Percentiles rank a stretch among this genome's conserved stretches.
phyloP scores from a whole-genome alignment of 495 filamentous ascomycete species.

The Rostrohypoxylon terebratum region DNA sequence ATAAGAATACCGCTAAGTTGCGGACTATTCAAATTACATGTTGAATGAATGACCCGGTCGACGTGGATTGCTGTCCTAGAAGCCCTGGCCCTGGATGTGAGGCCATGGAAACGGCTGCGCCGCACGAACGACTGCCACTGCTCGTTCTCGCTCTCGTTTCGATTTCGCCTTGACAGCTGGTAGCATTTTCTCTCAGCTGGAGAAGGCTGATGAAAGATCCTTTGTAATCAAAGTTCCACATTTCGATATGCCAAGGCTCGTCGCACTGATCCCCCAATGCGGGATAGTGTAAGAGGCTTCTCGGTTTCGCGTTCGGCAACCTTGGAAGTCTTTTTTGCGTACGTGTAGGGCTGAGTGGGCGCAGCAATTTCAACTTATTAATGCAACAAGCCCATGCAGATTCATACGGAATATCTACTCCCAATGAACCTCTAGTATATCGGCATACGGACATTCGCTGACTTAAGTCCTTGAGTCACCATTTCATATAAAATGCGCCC shows the following conservation, averaged over 20 bases:
- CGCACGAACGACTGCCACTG: neutral
- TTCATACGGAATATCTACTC: neutral
- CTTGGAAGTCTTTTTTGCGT: neutral
- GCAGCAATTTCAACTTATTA: neutral
- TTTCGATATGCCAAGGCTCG: neutral
- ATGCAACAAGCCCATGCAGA: neutral
- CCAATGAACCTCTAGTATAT: neutral
- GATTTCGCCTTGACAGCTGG: neutral
- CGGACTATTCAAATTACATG: neutral
- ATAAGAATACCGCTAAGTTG: neutral
- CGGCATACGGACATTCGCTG: neutral
- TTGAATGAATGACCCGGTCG: neutral
- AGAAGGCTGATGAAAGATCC: neutral
- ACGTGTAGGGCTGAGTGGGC: neutral
- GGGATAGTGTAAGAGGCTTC: neutral
- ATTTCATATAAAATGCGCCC: neutral
- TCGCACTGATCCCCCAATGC: neutral
- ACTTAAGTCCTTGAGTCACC: neutral
- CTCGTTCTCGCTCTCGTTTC: neutral
- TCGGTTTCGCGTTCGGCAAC: neutral
- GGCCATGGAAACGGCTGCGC: conserved; percentile 8
- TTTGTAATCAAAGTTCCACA: neutral
- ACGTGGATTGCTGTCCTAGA: neutral
- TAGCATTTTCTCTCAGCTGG: neutral
- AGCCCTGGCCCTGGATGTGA: conserved; percentile 12